These are phyloP conservation scores for Diaporthe destruens DNA, from an alignment of 2,329 filamentous ascomycete species.

Conservation along the genomic window DNA sequence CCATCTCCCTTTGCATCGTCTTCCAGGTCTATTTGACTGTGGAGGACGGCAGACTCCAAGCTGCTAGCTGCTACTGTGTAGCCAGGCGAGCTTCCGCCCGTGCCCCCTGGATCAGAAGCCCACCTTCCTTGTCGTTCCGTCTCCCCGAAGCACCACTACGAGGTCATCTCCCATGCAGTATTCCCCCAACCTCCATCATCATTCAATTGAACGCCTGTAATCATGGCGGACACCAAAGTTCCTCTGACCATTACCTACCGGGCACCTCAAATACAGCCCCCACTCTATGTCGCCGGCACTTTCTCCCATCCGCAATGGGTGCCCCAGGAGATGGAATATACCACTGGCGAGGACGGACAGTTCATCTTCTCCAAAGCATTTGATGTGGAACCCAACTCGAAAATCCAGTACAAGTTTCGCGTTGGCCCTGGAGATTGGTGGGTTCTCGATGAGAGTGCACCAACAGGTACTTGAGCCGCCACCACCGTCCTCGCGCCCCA, in stretches of 20 bases:
- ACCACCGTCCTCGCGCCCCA: not conserved
- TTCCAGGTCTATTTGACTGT: slow-evolving; percentile 8
- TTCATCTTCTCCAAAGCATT: slow-evolving; percentile 70
- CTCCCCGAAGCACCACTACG: not conserved
- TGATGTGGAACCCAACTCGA: slow-evolving; percentile 65
- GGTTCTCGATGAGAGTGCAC: slow-evolving; percentile 73
- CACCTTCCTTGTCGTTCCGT: not conserved
- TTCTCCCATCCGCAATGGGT: slow-evolving; percentile 78
- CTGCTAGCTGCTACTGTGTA: not conserved
- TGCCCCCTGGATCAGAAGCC: slow-evolving; percentile 9
- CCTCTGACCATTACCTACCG: slow-evolving; percentile 71
- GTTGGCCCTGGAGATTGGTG: slow-evolving; percentile 77
- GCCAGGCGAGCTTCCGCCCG: not conserved
- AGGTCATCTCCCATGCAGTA: not conserved
- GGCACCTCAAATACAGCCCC: slow-evolving; percentile 71
- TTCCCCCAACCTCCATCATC: not conserved
- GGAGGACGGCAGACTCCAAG: slow-evolving; percentile 12
- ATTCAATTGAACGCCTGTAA: slow-evolving; percentile 23
- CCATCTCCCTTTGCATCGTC: not conserved
- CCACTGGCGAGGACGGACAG: slow-evolving; percentile 63
- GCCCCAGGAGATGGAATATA: slow-evolving; percentile 73
- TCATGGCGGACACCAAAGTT: slow-evolving; percentile 54
- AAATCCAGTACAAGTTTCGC: slow-evolving; percentile 82
- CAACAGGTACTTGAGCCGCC: slow-evolving; percentile 63
- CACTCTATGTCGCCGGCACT: slow-evolving; percentile 77